Conservation (phyloP, 1,284 basidiomycete species). For the Ustilago tritici region DNA sequence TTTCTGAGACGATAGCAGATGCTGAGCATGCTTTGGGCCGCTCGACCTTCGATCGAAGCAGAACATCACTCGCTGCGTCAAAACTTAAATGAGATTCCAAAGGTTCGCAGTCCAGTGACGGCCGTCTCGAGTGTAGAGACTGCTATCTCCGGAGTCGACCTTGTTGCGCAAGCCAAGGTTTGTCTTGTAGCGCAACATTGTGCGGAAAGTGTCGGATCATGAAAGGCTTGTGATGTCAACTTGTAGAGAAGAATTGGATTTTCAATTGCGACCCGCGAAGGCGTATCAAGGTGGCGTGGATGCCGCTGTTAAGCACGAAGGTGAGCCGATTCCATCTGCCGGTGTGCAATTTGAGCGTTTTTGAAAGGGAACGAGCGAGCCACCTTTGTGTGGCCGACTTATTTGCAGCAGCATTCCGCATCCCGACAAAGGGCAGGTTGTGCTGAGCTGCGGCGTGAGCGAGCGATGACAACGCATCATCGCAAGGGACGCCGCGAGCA, state of each 20-base stretch:
- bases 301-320: neutral
- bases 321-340: constrained; percentile 4
- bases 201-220: neutral
- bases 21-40: too few relatives aligned
- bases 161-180: too few relatives aligned
- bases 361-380: neutral
- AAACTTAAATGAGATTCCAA: too few relatives aligned
- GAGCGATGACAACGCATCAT: neutral
- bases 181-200: too few relatives aligned
- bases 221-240: neutral
- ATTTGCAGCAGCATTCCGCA: constrained; percentile 1
- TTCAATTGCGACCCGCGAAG: neutral
- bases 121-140: too few relatives aligned
- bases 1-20: too few relatives aligned
- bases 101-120: too few relatives aligned
- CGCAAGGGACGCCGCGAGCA: neutral
- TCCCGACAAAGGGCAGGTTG: neutral
- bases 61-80: too few relatives aligned
- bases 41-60: too few relatives aligned
- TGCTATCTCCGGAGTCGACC: too few relatives aligned
- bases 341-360: constrained; percentile 10
- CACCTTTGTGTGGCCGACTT: neutral
- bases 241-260: neutral
- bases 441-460: neutral
- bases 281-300: neutral